Percentiles rank a stretch among this genome's conserved stretches.
phyloP scores from a whole-genome alignment of 495 filamentous ascomycete genomes.

The Polyplosphaeria fusca region DNA sequence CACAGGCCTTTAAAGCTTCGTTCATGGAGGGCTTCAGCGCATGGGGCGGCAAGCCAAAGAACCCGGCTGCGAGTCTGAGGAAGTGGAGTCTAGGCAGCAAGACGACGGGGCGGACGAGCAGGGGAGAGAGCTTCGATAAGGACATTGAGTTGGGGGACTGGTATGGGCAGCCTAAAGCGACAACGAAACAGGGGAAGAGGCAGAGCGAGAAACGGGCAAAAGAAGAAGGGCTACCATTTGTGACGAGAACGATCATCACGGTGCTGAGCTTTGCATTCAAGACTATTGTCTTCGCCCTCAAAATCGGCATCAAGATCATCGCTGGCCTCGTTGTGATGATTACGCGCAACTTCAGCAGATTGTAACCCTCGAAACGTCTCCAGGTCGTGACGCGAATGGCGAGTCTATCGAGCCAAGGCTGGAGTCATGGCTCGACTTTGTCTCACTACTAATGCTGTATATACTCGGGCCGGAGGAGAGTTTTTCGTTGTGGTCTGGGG shows the following conservation, averaged over 20 bases:
- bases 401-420: too few relatives aligned
- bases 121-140: slow-evolving; percentile 18
- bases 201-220: slow-evolving; percentile 2
- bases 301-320: slow-evolving; percentile 34
- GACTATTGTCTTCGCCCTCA: slow-evolving; percentile 31
- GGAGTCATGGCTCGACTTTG: too few relatives aligned
- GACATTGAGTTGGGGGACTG: slow-evolving; percentile 35
- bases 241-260: slow-evolving; percentile 31
- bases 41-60: slow-evolving; percentile 23
- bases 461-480: too few relatives aligned
- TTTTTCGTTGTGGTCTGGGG: too few relatives aligned
- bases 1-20: slow-evolving; percentile 25
- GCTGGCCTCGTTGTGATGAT: slow-evolving; percentile 33
- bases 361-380: too few relatives aligned
- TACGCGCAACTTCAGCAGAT: slow-evolving; percentile 34
- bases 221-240: slow-evolving; percentile 24
- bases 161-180: slow-evolving; percentile 28
- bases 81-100: slow-evolving; percentile 26
- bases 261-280: slow-evolving; percentile 32
- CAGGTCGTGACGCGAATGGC: too few relatives aligned
- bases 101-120: slow-evolving; percentile 1
- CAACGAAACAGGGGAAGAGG: slow-evolving; percentile 17
- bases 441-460: too few relatives aligned
- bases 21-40: slow-evolving; percentile 26
- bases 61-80: slow-evolving; percentile 7